Percentiles rank a stretch among this genome's conserved stretches.
phyloP scores from a whole-genome alignment of 129 eudicot species.

The Escallonia herrerae region DNA sequence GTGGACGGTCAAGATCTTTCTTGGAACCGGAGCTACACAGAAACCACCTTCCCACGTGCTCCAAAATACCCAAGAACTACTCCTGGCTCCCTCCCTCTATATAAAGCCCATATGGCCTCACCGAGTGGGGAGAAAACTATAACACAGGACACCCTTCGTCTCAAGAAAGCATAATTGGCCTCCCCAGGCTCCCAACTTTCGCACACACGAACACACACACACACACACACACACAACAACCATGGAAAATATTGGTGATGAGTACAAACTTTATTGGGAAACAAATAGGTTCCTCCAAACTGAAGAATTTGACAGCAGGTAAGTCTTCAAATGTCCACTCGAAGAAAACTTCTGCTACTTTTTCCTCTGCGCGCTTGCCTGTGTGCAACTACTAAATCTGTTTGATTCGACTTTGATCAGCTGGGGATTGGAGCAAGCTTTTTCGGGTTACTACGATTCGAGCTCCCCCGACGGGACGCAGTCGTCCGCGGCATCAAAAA shows the following conservation, averaged over 20 bases:
- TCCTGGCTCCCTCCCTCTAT: not conserved
- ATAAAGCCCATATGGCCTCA: not conserved
- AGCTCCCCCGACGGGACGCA: constrained; percentile 83
- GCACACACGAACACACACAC: too few relatives aligned
- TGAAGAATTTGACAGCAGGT: constrained; percentile 62
- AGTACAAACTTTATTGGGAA: constrained; percentile 67
- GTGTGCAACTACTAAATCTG: too few relatives aligned
- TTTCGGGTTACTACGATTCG: constrained; percentile 60
- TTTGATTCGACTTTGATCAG: constrained; percentile 1
- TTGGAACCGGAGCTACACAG: too few relatives aligned
- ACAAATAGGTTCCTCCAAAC: constrained; percentile 53
- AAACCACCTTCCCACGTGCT: too few relatives aligned
- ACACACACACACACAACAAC: not conserved
- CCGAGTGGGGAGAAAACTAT: too few relatives aligned
- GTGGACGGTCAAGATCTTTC: too few relatives aligned
- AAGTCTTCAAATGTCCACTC: not conserved
- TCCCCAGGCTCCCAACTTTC: not conserved
- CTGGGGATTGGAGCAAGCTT: constrained; percentile 46
- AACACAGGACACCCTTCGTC: not conserved
- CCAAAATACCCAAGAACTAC: not conserved
- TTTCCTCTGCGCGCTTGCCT: too few relatives aligned
- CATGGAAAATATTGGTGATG: constrained; percentile 40
- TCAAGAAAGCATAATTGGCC: not conserved
- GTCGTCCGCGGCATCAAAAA: constrained; percentile 51
- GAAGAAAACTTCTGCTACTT: not conserved